phyloP scores from a whole-genome alignment of 176 grass and related monocot species.

The Zea luxurians region DNA sequence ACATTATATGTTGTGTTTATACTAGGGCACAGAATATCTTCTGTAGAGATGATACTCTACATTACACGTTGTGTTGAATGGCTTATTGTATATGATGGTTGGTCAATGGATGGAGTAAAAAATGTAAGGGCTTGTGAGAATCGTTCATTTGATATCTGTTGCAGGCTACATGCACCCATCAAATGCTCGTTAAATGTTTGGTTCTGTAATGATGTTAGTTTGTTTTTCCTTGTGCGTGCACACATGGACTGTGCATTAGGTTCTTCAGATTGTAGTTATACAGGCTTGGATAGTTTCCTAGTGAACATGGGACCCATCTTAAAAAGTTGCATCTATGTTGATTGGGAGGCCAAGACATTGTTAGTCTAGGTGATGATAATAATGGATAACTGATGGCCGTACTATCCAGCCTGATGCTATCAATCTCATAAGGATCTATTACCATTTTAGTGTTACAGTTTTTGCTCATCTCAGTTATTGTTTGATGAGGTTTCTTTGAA shows the following conservation, averaged over 20 bases:
- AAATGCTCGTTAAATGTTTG: neutral
- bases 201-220: slow-evolving; percentile 9
- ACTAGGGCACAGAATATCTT: slow-evolving; percentile 10
- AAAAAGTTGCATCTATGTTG: neutral
- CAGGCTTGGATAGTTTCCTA: neutral
- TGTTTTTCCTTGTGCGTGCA: neutral
- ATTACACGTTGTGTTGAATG: neutral
- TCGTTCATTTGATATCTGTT: neutral
- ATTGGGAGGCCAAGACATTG: neutral
- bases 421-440: neutral
- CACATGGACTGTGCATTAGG: neutral
- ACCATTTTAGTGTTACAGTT: neutral
- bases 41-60: neutral
- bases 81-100: slow-evolving; percentile 9
- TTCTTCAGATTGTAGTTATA: neutral
- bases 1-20: slow-evolving; percentile 1
- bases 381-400: slow-evolving; percentile 3
- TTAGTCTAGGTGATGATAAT: slow-evolving; percentile 5
- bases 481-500: slow-evolving; percentile 16
- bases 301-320: neutral
- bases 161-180: neutral
- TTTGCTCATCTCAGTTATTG: neutral
- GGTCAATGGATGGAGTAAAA: neutral
- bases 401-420: neutral
- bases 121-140: neutral